Evolutionary conservation across 2,329 filamentous ascomycete species (phyloP).

Genomic region (Chaetoscypha palmicola): DNA sequence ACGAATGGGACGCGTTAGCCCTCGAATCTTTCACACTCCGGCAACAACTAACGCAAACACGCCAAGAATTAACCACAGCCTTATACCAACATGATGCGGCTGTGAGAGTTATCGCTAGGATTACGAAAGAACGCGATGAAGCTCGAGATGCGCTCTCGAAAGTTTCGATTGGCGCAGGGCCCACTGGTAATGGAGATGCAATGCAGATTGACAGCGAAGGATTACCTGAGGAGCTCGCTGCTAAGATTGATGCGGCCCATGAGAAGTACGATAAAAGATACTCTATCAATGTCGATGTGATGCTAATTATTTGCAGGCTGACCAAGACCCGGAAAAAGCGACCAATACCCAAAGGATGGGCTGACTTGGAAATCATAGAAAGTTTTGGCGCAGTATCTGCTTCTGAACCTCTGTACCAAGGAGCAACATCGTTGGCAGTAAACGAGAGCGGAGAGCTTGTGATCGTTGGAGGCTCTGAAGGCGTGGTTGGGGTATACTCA

Average conservation of each 20-base stretch:
- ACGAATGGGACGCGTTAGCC: conserved; percentile 94
- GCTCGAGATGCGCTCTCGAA: conserved; percentile 83
- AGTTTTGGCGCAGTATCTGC: conserved; percentile 46
- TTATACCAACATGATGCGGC: conserved; percentile 97
- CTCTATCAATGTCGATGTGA: neutral
- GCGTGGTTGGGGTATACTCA: conserved; percentile 67
- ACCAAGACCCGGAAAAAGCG: conserved; percentile 88
- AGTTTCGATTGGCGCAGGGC: conserved; percentile 62
- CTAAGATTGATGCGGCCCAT: conserved; percentile 73
- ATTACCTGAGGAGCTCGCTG: conserved; percentile 63
- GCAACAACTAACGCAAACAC: conserved; percentile 81
- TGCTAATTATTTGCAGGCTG: conserved; percentile 46
- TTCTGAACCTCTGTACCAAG: conserved; percentile 53
- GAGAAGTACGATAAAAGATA: conserved; percentile 53
- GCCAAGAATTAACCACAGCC: conserved; percentile 88
- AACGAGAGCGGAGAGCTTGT: conserved; percentile 52
- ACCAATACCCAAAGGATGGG: conserved; percentile 78
- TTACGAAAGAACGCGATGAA: conserved; percentile 89
- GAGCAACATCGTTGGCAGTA: conserved; percentile 49
- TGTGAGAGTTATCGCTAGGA: conserved; percentile 84
- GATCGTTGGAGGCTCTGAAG: conserved; percentile 56
- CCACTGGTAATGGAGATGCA: conserved; percentile 60
- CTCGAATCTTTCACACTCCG: conserved; percentile 87
- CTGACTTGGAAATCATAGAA: conserved; percentile 63
- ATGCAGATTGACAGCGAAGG: conserved; percentile 88